Conservation (phyloP, 2,329 filamentous ascomycete genomes). For the Apiospora malaysiana region DNA sequence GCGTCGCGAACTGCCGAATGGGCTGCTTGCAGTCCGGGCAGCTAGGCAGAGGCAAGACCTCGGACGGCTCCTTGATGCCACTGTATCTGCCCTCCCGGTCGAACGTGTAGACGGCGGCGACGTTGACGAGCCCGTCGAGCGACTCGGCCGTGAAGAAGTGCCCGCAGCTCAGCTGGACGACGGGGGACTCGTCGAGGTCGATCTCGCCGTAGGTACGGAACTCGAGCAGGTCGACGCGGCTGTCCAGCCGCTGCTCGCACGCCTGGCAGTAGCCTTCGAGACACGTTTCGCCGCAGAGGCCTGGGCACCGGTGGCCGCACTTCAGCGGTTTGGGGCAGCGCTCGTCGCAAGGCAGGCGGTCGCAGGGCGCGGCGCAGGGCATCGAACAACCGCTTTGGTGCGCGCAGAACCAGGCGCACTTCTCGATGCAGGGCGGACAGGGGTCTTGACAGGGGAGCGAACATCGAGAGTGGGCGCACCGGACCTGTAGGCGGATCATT, state of each 20-base stretch:
- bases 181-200: slow-evolving; percentile 64
- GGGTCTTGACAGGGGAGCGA: slow-evolving; percentile 60
- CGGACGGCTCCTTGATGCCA: slow-evolving; percentile 44
- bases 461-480: slow-evolving; percentile 63
- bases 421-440: slow-evolving; percentile 65
- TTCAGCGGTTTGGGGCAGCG: slow-evolving; percentile 58
- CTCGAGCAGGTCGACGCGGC: slow-evolving; percentile 52
- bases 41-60: slow-evolving; percentile 59
- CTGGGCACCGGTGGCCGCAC: slow-evolving; percentile 66
- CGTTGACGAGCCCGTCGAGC: slow-evolving; percentile 66
- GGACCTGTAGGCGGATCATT: slow-evolving; percentile 38
- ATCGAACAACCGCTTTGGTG: slow-evolving; percentile 53
- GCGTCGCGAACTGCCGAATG: slow-evolving; percentile 40
- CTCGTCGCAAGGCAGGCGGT: slow-evolving; percentile 68
- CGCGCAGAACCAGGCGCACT: slow-evolving; percentile 60
- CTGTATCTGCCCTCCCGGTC: slow-evolving; percentile 39
- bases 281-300: slow-evolving; percentile 65
- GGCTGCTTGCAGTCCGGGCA: slow-evolving; percentile 65
- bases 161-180: slow-evolving; percentile 66
- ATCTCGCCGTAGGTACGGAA: slow-evolving; percentile 56
- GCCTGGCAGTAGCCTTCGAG: slow-evolving; percentile 62
- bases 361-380: slow-evolving; percentile 67
- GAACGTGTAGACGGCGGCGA: slow-evolving; percentile 57
- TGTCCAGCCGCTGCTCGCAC: slow-evolving; percentile 62
- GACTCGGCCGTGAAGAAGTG: slow-evolving; percentile 66